Evolutionary conservation across 495 filamentous ascomycete genomes (phyloP), one percentile per base, ranked within the genome.

Genomic region (Aspergillus coremiiformis): DNA sequence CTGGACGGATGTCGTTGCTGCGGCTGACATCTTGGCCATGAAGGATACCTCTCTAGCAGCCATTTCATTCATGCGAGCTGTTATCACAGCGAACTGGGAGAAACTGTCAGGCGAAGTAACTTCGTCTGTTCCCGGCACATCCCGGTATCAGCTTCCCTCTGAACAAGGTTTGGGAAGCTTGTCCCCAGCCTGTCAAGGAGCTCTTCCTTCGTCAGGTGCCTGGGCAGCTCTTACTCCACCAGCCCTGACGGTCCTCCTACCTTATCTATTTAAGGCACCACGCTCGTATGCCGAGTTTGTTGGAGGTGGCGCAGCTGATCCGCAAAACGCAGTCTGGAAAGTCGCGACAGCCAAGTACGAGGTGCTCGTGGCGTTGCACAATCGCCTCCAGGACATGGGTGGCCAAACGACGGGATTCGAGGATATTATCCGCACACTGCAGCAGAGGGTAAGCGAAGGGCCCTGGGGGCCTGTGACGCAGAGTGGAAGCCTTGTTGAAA

Each of bases 301-400:
- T 0, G 78, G 79, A 12, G 80, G 80, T 21, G 75, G 76, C 17
- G 71, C 74, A 3, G 80, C 78, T 1, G 81, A 83, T 52, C 63
- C 75, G 11, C 78, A 84, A 53, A 78, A 71, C 56, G 71, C 75
- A 0, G 78, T 80, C 5, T 85, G 80, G 70, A 73, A 77, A 53
- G 68, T 85, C 37, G 82, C 79, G 4, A 74, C 69, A 19, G 78
- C 78, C 3, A 84, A 83, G 58, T 78, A 78, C 56, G 80, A 79
- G 46, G 78, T 77, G 4, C 53, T 84, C 30, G 71, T 71, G 2
- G 66, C 67, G 14, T 58, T 85, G 23, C 59, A 74, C 42, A 47
- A 61, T 8, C 57, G 49, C 9, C 55, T 79, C 6, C 59, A 66
- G 45, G 55, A 63, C 27, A 58, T 47, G n/a, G 58, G 61, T 14